A percentile compares a stretch with the other conserved stretches of the same genome.
These are phyloP conservation scores for Rhynchospora breviuscula DNA, from an alignment of 176 grass and related monocot species.

Conservation along the genomic window DNA sequence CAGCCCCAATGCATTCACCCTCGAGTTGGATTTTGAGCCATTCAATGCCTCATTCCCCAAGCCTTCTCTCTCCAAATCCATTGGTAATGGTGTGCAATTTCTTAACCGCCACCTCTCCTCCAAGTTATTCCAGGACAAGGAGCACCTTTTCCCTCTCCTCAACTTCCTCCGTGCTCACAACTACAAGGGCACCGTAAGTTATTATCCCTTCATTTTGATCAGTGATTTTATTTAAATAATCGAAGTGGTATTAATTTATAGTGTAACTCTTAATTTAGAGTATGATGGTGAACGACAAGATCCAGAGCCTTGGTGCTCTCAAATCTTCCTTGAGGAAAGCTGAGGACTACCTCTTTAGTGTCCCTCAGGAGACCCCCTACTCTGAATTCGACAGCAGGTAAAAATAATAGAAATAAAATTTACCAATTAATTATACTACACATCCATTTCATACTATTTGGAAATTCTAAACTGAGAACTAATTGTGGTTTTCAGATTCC, in stretches of 20 bases:
- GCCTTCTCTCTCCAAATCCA: constrained; percentile 93
- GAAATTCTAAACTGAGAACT: not conserved
- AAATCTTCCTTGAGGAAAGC: constrained; percentile 86
- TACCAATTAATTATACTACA: not conserved
- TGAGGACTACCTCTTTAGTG: constrained; percentile 56
- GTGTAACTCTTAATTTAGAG: constrained; percentile 40
- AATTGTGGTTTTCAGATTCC: constrained; percentile 45
- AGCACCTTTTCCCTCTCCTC: constrained; percentile 80
- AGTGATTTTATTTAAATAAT: not conserved
- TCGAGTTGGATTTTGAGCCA: constrained; percentile 97
- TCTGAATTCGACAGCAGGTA: constrained; percentile 75
- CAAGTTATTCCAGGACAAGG: constrained; percentile 99
- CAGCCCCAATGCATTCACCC: constrained; percentile 49
- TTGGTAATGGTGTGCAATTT: constrained; percentile 95
- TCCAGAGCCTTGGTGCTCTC: constrained; percentile 72
- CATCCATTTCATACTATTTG: not conserved
- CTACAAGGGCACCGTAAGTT: constrained; percentile 73
- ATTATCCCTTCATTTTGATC: not conserved
- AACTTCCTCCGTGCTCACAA: constrained; percentile 83
- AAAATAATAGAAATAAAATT: not conserved
- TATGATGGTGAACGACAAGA: constrained; percentile 96
- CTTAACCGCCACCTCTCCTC: constrained; percentile 96
- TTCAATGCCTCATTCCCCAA: constrained; percentile 96
- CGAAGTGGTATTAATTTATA: not conserved
- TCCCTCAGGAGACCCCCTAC: constrained; percentile 70